Percentiles rank a stretch among this genome's conserved stretches.
These are phyloP conservation scores for Saitozyma sp. DNA, from an alignment of 768 basidiomycete species.

Conservation along the genomic window DNA sequence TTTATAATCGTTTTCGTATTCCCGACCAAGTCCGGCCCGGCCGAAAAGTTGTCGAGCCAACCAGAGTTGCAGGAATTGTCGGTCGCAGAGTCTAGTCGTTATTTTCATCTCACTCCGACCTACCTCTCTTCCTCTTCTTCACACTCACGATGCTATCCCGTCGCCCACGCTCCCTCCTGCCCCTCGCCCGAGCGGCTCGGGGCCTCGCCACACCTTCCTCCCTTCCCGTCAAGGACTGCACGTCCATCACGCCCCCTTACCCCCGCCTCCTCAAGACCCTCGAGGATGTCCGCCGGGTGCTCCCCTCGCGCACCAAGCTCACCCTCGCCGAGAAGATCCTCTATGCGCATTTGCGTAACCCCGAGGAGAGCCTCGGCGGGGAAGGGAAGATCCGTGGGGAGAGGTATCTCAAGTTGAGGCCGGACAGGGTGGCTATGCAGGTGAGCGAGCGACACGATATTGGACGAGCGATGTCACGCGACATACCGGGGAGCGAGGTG, in stretches of 20 bases:
- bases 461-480: neutral
- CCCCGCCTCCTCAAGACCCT: constrained; percentile 68
- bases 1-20: too few species aligned
- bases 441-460: constrained; percentile 59
- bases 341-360: constrained; percentile 84
- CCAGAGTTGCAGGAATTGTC: too few species aligned
- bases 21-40: too few species aligned
- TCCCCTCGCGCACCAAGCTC: constrained; percentile 69
- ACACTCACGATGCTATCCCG: too few species aligned
- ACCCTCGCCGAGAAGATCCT: constrained; percentile 98
- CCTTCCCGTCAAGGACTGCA: constrained; percentile 62
- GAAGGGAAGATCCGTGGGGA: constrained; percentile 76
- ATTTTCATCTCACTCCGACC: too few species aligned
- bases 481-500: neutral
- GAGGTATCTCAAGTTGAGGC: constrained; percentile 82
- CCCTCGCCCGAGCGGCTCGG: constrained; percentile 5
- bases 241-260: constrained; percentile 84
- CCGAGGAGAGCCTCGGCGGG: constrained; percentile 66
- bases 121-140: too few species aligned
- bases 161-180: too few species aligned
- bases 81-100: too few species aligned
- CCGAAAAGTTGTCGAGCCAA: too few species aligned
- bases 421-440: constrained; percentile 96
- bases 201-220: constrained; percentile 50
- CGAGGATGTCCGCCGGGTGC: constrained; percentile 64